Evolutionary conservation across 2,329 filamentous ascomycete genomes (phyloP), one percentile per base, ranked within the genome.

Genomic region (Cladophialophora bantiana): DNA sequence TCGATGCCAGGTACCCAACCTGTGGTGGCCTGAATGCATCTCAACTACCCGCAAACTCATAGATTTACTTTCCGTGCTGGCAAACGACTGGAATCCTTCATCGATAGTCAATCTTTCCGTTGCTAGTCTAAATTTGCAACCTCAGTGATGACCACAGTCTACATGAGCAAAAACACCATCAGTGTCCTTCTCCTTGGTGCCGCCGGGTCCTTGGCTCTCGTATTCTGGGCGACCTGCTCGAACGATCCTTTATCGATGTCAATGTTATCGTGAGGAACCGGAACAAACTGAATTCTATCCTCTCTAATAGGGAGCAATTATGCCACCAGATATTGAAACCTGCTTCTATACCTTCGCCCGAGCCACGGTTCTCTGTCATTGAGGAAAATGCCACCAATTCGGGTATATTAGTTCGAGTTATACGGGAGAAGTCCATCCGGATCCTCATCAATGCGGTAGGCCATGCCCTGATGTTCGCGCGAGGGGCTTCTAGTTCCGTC

Each of bases 101-200:
- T 7, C n/a, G 20, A 26, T 7, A 7, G 42, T 20, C 42, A 48
- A 3, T 26, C n/a, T 48, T 20, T 20, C 9, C 42, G 9, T 48
- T 20, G n/a, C 42, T 15, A n/a, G 2, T 42, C 40, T 15, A 18
- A 42, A 7, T 20, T 7, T 26, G 7, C 2, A 9, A 2, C 42
- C 42, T 26, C 7, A 7, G 18, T 7, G n/a, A 48, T 20, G 42
- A 10, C 42, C n/a, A 7, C 42, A 48, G 12, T 10, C 82, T 45
- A 10, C 56, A 32, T 36, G 38, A 26, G 15, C 7, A 40, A 59
- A 42, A 48, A 15, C 18, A 45, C 56, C 31, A 59, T 59, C 15
- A 45, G 26, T 45, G 56, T 59, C 38, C 56, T 59, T 7, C 56
- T 59, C 36, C 56, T 59, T n/a, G 56, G 56, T 13, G 56, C 56